Base-by-base conservation (phyloP, 352 stramenopile species). In the Pythium pectinolyticum region DNA sequence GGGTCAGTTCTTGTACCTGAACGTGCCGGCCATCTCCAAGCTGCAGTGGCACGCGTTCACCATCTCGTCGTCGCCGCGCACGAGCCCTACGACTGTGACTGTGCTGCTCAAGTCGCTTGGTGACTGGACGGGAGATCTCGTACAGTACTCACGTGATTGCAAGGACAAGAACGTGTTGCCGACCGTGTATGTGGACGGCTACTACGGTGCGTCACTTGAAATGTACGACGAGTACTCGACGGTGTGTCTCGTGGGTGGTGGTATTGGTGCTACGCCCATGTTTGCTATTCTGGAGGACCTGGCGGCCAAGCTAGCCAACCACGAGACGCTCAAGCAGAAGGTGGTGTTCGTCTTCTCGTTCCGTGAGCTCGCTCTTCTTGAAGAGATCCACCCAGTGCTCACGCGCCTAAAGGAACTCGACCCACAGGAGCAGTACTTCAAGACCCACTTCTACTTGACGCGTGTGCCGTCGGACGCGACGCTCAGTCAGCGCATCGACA, bases 341-440 rank as follows among this genome's bases (percentile, higher is more conserved):
- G 65, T 81, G 22, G 22, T 52, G 24, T 77, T 84, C 28, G 31
- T 78, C n/a, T 81, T 84, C 28, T 62, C 70, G 17, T 79, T 81
- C 59, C 72, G 72, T 2, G 70, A 79, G n/a, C 51, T 81, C 1
- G 39, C 70, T 1, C 34, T 81, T 32, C 40, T 84, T 2, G 65
- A 80, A 39, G 62, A 75, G 41, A 61, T 80, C 25, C 66, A 75
- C n/a, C 67, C 66, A 20, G 37, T 78, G 48, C 57, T 81, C 3
- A 19, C 34, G 12, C 45, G 31, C 1, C 45, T 80, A 19, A 41
- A 64, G 17, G 72, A 77, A 32, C 49, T 77, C 0, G 70, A 80
- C 19, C 70, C 70, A 3, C 24, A 66, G 3, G 61, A 64, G 20
- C 15, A 56, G 3, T 65, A 66, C 35, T 70, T 77, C 47, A 66